phyloP scores from a whole-genome alignment of 2,329 filamentous ascomycete genomes.

The Colletotrichum plurivorum region DNA sequence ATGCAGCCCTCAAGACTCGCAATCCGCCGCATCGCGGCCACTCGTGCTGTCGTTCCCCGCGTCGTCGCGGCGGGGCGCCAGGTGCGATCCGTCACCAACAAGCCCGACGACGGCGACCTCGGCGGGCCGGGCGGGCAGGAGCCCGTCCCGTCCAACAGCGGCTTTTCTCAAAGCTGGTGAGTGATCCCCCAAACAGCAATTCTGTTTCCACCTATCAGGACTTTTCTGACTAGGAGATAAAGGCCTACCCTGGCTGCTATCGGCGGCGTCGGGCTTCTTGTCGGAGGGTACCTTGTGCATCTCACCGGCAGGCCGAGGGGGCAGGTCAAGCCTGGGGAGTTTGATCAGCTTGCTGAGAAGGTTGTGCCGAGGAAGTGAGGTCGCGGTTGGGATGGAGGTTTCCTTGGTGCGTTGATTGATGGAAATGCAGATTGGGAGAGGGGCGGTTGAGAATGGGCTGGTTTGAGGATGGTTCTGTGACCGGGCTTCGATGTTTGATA shows the following conservation, averaged over 20 bases:
- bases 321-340: neutral
- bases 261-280: conserved; percentile 24
- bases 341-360: neutral
- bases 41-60: neutral
- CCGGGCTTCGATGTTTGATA: neutral
- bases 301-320: conserved; percentile 31
- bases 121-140: conserved; percentile 39
- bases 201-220: too few species aligned
- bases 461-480: neutral
- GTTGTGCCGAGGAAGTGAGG: neutral
- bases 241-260: conserved; percentile 37
- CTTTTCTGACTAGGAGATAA: neutral
- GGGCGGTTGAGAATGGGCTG: too few species aligned
- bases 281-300: conserved; percentile 33
- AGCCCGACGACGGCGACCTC: conserved; percentile 33
- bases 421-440: neutral
- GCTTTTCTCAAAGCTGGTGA: conserved; percentile 34
- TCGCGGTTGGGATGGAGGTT: neutral
- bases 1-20: conserved; percentile 26
- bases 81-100: conserved; percentile 5
- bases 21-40: neutral
- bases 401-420: neutral
- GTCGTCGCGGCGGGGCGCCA: conserved; percentile 7
- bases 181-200: neutral
- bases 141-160: conserved; percentile 20